A percentile compares a stretch with the other conserved stretches of the same genome.
Conservation (phyloP, 2,329 filamentous ascomycete genomes). For the Apiospora malaysiana region DNA sequence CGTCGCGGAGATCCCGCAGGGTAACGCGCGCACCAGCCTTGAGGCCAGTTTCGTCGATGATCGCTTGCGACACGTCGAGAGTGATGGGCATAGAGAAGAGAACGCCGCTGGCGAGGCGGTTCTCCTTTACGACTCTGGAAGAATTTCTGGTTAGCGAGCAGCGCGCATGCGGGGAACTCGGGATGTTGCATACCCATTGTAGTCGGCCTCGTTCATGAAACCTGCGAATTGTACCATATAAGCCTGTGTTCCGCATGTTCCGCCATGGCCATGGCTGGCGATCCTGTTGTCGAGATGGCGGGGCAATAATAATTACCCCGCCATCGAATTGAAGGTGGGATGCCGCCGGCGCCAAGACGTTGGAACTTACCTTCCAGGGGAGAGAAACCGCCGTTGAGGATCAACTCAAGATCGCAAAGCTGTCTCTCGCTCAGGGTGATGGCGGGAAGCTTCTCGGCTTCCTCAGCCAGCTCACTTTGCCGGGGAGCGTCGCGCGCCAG, state of each 20-base stretch:
- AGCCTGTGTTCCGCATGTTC: slow-evolving; percentile 30
- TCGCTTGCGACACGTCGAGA: slow-evolving; percentile 79
- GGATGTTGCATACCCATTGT: slow-evolving; percentile 72
- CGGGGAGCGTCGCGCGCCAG: slow-evolving; percentile 89
- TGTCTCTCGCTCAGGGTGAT: slow-evolving; percentile 90
- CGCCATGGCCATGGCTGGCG: background rate
- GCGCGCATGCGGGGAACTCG: slow-evolving; percentile 22
- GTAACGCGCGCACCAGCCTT: slow-evolving; percentile 83
- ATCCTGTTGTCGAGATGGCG: slow-evolving; percentile 23
- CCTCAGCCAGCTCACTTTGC: slow-evolving; percentile 77
- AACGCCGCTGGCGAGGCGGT: slow-evolving; percentile 84
- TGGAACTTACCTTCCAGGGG: slow-evolving; percentile 83
- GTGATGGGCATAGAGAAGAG: slow-evolving; percentile 98
- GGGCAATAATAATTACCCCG: slow-evolving; percentile 21
- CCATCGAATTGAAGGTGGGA: slow-evolving; percentile 16
- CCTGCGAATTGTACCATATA: slow-evolving; percentile 56
- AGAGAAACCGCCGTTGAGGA: slow-evolving; percentile 97
- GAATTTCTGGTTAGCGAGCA: slow-evolving; percentile 36
- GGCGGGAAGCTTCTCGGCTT: slow-evolving; percentile 86
- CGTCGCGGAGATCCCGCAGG: slow-evolving; percentile 93
- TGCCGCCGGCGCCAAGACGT: slow-evolving; percentile 11
- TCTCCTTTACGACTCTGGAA: slow-evolving; percentile 81
- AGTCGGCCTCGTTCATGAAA: slow-evolving; percentile 97
- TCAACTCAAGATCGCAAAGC: slow-evolving; percentile 95
- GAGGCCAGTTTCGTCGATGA: slow-evolving; percentile 76